A percentile compares a stretch with the other conserved stretches of the same genome.
phyloP scores from a whole-genome alignment of 805 yeast genomes.

The Metschnikowia proteae region DNA sequence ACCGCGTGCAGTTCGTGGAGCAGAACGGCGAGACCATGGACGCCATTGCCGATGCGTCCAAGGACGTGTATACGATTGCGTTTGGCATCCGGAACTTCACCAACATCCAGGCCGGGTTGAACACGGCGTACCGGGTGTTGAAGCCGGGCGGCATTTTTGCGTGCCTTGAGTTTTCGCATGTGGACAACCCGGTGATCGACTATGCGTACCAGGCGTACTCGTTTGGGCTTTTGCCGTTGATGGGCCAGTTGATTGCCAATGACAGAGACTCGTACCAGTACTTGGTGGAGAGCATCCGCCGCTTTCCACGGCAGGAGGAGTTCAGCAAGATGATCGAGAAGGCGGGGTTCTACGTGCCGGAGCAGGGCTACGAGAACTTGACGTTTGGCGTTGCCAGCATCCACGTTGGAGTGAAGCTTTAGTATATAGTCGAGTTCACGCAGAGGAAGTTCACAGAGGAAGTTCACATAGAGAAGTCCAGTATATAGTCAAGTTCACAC shows the following conservation, averaged over 20 bases:
- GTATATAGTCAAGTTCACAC: too few relatives aligned
- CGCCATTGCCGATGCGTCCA: slow-evolving; percentile 76
- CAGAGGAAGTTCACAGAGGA: too few relatives aligned
- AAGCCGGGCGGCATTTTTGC: slow-evolving; percentile 98
- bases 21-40: slow-evolving; percentile 93
- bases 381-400: slow-evolving; percentile 95
- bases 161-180: slow-evolving; percentile 92
- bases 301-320: slow-evolving; percentile 88
- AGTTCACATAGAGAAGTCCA: too few relatives aligned
- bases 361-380: slow-evolving; percentile 88
- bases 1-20: slow-evolving; percentile 74
- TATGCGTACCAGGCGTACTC: slow-evolving; percentile 83
- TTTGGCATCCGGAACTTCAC: slow-evolving; percentile 98
- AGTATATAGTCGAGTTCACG: slow-evolving; percentile 15
- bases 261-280: slow-evolving; percentile 96
- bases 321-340: slow-evolving; percentile 88
- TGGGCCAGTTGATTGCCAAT: slow-evolving; percentile 94
- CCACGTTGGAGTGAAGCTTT: slow-evolving; percentile 90
- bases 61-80: slow-evolving; percentile 93
- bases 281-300: slow-evolving; percentile 87
- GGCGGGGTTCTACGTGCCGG: slow-evolving; percentile 87
- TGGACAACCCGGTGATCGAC: slow-evolving; percentile 73
- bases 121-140: slow-evolving; percentile 92
- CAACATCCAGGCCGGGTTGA: slow-evolving; percentile 85
- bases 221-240: slow-evolving; percentile 78